Evolutionary conservation across 2,329 filamentous ascomycete genomes (phyloP).

Genomic region (Xylariaceae sp.): DNA sequence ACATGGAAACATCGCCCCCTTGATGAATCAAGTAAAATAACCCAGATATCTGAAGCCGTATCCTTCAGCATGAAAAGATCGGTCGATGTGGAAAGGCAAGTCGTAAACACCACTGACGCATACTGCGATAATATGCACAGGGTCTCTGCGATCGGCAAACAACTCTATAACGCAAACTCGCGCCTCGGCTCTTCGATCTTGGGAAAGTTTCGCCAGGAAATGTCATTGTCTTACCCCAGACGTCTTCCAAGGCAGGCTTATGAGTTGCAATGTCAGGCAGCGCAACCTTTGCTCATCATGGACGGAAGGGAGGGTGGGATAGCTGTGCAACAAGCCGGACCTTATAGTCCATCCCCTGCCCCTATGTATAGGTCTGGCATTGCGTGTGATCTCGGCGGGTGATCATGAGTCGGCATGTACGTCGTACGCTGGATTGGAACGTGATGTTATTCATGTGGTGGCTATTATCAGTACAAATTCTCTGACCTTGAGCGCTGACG

Average conservation of each 20-base stretch:
- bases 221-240: constrained; percentile 1
- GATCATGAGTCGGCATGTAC: no score
- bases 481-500: no score
- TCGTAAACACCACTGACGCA: neutral
- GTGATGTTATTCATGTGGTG: no score
- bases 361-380: no score
- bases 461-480: no score
- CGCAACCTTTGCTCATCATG: no score
- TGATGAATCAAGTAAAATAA: neutral
- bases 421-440: no score
- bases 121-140: neutral
- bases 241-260: neutral
- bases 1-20: neutral
- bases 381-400: no score
- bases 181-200: neutral
- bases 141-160: neutral
- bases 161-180: neutral
- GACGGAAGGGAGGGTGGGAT: neutral
- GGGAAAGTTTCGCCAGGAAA: neutral
- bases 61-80: neutral
- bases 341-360: no score
- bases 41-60: neutral
- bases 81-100: neutral
- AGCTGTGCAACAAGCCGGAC: neutral
- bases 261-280: neutral